phyloP scores from a whole-genome alignment of 1,284 basidiomycete genomes.

The Taiwanofungus camphoratus region DNA sequence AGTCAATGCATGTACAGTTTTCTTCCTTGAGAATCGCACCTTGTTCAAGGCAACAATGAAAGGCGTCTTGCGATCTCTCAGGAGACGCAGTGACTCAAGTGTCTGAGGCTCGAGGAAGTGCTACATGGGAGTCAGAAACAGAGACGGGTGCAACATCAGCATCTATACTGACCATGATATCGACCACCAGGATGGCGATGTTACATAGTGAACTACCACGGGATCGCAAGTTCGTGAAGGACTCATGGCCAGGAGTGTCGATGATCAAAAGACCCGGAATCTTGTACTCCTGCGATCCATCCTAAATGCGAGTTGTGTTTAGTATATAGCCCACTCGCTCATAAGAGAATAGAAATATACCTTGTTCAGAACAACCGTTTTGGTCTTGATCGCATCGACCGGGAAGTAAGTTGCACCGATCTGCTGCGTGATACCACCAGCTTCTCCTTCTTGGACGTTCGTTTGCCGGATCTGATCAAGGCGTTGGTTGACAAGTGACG shows the following conservation, averaged over 20 bases:
- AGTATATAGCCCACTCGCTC: conserved; percentile 6
- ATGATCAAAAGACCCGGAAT: conserved; percentile 96
- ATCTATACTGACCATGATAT: conserved; percentile 92
- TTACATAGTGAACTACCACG: conserved; percentile 98
- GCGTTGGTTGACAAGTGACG: background rate
- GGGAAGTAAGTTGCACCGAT: conserved; percentile 99
- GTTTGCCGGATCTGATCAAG: conserved; percentile 89
- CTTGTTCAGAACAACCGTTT: conserved; percentile 90
- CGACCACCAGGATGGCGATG: conserved; percentile 98
- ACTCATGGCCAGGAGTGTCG: conserved; percentile 99
- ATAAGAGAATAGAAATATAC: conserved; percentile 32
- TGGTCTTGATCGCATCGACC: conserved; percentile 89
- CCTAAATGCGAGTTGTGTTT: conserved; percentile 35
- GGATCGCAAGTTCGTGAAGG: conserved; percentile 95
- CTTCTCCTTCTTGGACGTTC: conserved; percentile 99
- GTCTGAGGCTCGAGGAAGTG: conserved; percentile 98
- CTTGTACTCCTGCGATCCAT: conserved; percentile 87
- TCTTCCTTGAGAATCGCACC: conserved; percentile 32
- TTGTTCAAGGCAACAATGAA: conserved; percentile 99
- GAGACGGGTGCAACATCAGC: background rate
- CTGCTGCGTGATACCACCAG: conserved; percentile 99
- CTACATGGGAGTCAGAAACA: conserved; percentile 31
- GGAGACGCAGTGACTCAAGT: conserved; percentile 89
- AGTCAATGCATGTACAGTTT: background rate
- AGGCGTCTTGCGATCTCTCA: conserved; percentile 94